These are phyloP conservation scores for Cerioporus squamosus DNA, from an alignment of 1,284 basidiomycete genomes.

Conservation along the genomic window DNA sequence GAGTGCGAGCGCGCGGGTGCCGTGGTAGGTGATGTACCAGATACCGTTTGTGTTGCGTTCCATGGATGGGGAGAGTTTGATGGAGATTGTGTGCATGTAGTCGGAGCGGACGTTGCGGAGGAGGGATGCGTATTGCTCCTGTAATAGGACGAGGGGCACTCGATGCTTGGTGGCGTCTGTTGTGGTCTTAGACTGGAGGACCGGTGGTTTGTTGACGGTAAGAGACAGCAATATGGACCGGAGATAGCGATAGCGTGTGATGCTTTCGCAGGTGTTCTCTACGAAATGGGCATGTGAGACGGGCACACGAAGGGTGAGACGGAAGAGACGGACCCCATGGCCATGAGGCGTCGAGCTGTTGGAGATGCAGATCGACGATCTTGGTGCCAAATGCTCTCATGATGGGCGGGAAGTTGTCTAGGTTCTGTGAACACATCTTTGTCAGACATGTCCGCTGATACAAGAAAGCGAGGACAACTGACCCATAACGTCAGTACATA, in stretches of 20 bases:
- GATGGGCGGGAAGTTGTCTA: neutral
- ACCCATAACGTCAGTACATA: neutral
- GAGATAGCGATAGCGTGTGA: neutral
- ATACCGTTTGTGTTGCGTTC: neutral
- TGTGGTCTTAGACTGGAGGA: neutral
- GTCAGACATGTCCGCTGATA: neutral
- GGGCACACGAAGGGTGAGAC: neutral
- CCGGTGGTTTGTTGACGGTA: neutral
- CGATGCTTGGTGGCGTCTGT: neutral
- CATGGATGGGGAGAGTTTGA: neutral
- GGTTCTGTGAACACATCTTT: neutral
- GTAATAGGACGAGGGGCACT: neutral
- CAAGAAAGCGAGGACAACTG: neutral
- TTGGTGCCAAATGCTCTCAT: neutral
- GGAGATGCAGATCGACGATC: neutral
- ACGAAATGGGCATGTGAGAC: no score
- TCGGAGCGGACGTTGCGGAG: neutral
- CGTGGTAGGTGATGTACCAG: neutral
- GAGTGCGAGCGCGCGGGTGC: neutral
- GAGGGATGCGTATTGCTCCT: neutral
- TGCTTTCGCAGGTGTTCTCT: neutral
- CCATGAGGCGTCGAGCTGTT: neutral
- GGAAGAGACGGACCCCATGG: neutral
- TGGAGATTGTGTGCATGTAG: neutral
- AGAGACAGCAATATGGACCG: neutral